Evolutionary conservation across 495 filamentous ascomycete species (phyloP), one percentile per base, ranked within the genome.

Genomic region (Neurospora sublineolata): DNA sequence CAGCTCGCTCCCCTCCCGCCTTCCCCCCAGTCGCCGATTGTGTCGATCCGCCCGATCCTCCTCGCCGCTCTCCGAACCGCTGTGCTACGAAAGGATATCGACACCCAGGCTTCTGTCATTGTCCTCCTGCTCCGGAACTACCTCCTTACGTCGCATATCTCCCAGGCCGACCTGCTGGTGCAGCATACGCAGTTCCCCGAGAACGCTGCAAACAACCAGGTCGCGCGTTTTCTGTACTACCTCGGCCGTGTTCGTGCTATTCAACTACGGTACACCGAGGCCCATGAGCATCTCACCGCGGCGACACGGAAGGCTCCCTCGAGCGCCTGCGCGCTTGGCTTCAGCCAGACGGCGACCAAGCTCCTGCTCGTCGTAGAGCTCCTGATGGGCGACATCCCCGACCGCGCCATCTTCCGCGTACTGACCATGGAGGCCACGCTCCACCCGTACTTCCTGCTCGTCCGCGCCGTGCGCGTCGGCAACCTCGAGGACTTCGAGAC

Each of bases 341-440:
- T 99, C 82, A 93, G 96, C 75, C 95, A 97, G 77, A 93, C 93
- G 41, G 93, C 96, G 11, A 95, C 92, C 75, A 98, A 98, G 84
- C 86, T 98, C 41, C 82, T 97, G 72, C 88, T 97, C 8, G 93
- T 99, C 11, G 96, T 99, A 10, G 95, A 99, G 82, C 84, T 99
- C 71, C 86, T 99, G 60, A 99, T 99, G 96, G 95, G 95, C 69
- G 95, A 99, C 81, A 98, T 99, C 74, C 95, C 95, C 37, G 94
- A 98, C 77, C 92, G 95, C 70, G 89, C 92, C 3, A 89, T 94
- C 71, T 99, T 99, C 89, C 93, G 95, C 42, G 90, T 93, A 74
- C 87, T 93, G 4, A 89, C 85, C 71, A 88, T 98, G 78, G 95
- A 97, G 80, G 86, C 88, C 71, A 89, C 95, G 36, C 86, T 98